phyloP scores from a whole-genome alignment of 805 yeast genomes.

The Saturnispora diversa region DNA sequence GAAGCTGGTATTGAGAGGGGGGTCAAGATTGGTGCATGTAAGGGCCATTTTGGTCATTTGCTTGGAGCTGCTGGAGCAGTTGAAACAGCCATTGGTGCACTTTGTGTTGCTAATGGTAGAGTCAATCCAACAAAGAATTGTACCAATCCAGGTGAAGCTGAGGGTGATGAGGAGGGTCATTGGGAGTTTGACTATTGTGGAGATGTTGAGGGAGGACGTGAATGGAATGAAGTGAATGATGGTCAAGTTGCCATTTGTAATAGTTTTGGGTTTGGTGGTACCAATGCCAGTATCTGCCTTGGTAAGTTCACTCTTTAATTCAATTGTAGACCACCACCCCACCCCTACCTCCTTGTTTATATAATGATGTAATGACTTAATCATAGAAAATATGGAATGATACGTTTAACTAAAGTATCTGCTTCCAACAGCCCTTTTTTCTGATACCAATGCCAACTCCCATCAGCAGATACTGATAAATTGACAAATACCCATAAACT shows the following conservation, averaged over 20 bases:
- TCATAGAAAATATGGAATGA: slow-evolving; percentile 26
- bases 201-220: slow-evolving; percentile 22
- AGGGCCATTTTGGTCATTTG: slow-evolving; percentile 89
- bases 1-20: slow-evolving; percentile 26
- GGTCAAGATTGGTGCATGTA: slow-evolving; percentile 66
- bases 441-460: slow-evolving; percentile 18
- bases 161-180: slow-evolving; percentile 33
- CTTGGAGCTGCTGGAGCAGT: slow-evolving; percentile 96
- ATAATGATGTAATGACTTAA: background rate
- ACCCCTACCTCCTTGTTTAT: too few species aligned
- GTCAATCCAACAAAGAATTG: slow-evolving; percentile 82
- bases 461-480: slow-evolving; percentile 48
- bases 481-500: slow-evolving; percentile 37
- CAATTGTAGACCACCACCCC: too few species aligned
- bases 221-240: slow-evolving; percentile 28
- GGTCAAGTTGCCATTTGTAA: slow-evolving; percentile 65
- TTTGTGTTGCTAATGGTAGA: slow-evolving; percentile 47
- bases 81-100: slow-evolving; percentile 73
- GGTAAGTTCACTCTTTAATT: slow-evolving; percentile 23
- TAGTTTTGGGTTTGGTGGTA: slow-evolving; percentile 97
- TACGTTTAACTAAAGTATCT: slow-evolving; percentile 8
- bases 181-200: slow-evolving; percentile 54
- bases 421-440: background rate
- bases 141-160: slow-evolving; percentile 41
- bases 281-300: slow-evolving; percentile 69